phyloP scores from a whole-genome alignment of 2,329 filamentous ascomycete genomes.

The Diaporthe ilicicola region DNA sequence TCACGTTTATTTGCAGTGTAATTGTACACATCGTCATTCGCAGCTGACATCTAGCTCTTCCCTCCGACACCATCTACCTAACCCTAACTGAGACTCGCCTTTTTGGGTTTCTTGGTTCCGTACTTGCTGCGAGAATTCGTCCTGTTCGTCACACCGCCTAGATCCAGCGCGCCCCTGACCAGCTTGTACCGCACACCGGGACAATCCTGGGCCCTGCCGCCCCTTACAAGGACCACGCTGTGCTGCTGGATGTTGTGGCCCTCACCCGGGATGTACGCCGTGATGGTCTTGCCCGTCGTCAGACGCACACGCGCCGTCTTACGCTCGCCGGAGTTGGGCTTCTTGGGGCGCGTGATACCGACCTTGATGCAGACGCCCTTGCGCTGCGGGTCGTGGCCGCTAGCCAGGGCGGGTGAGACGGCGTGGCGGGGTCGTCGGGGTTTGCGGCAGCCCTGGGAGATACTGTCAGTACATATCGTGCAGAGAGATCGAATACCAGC shows the following conservation, averaged over 20 bases:
- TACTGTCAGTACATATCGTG: slow-evolving; percentile 24
- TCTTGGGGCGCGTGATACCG: slow-evolving; percentile 94
- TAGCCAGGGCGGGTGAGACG: slow-evolving; percentile 83
- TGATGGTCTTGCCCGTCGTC: slow-evolving; percentile 86
- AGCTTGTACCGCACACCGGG: slow-evolving; percentile 97
- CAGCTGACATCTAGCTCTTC: neutral
- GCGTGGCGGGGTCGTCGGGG: slow-evolving; percentile 84
- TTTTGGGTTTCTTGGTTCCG: slow-evolving; percentile 98
- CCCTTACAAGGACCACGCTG: slow-evolving; percentile 94
- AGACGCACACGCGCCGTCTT: slow-evolving; percentile 94
- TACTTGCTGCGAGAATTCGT: slow-evolving; percentile 92
- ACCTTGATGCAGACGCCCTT: slow-evolving; percentile 98
- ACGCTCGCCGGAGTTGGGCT: slow-evolving; percentile 96
- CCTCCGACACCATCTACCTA: neutral
- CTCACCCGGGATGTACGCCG: slow-evolving; percentile 95
- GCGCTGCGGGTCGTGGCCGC: slow-evolving; percentile 76
- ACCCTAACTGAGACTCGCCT: slow-evolving; percentile 63
- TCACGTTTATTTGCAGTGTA: neutral
- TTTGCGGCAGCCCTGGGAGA: slow-evolving; percentile 73
- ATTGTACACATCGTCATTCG: neutral
- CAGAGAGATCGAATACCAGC: neutral
- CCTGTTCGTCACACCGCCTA: slow-evolving; percentile 92
- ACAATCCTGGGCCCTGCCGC: slow-evolving; percentile 94
- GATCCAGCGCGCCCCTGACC: slow-evolving; percentile 88
- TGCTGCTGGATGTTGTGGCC: slow-evolving; percentile 99